Percentiles rank a stretch among this genome's conserved stretches.
Conservation (phyloP, 257 asterid genomes). For the Solanum etuberosum region DNA sequence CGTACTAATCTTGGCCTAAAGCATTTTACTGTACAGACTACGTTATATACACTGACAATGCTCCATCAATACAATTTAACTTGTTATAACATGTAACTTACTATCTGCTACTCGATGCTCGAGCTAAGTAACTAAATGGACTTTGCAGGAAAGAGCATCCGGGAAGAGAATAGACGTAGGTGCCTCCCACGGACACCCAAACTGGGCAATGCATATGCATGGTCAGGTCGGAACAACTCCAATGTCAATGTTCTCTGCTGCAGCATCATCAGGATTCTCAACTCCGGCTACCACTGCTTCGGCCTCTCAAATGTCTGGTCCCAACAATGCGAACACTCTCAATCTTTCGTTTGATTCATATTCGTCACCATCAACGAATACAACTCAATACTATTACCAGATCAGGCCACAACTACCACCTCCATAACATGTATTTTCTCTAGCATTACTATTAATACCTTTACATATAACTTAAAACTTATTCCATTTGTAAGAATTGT, state of each 20-base stretch:
- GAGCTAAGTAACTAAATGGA: background rate
- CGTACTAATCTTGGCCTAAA: background rate
- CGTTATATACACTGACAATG: background rate
- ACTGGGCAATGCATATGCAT: conserved; percentile 42
- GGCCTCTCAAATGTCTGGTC: conserved; percentile 9
- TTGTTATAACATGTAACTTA: background rate
- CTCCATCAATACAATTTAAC: background rate
- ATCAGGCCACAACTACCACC: conserved; percentile 25
- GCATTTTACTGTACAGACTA: background rate
- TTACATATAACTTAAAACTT: background rate
- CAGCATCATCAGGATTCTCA: conserved; percentile 99
- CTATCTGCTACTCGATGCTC: background rate
- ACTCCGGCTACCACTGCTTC: conserved; percentile 25
- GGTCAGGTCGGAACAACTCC: conserved; percentile 19
- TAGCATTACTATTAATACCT: background rate
- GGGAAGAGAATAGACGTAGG: conserved; percentile 19
- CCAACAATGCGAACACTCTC: conserved; percentile 3
- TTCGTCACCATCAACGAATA: conserved; percentile 10
- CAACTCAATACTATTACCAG: conserved; percentile 23
- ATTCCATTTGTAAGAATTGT: conserved; percentile 7
- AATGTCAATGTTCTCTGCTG: conserved; percentile 22
- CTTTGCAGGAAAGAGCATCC: conserved; percentile 25
- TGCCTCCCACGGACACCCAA: conserved; percentile 25
- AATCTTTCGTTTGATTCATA: conserved; percentile 29
- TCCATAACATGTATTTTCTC: background rate